Conservation (phyloP, 139 green algal genomes). For the Chlamydomonas eustigma region DNA sequence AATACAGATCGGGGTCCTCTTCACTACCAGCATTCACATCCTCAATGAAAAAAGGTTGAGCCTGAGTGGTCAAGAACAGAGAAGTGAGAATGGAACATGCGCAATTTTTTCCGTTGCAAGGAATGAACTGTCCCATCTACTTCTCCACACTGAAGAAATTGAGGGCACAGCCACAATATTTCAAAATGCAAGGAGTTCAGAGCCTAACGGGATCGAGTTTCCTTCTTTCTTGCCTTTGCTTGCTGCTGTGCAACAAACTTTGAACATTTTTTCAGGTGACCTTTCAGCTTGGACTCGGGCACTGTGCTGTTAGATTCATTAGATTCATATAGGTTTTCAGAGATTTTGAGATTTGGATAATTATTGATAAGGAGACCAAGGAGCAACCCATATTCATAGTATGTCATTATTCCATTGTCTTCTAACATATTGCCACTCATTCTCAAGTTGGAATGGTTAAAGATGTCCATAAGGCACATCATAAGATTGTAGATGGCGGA, state of each 20-base stretch:
- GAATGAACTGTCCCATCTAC: too few relatives aligned
- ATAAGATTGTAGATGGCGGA: background rate
- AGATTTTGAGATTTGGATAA: background rate
- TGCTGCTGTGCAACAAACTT: background rate
- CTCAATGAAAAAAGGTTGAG: slow-evolving; percentile 30
- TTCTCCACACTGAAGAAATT: background rate
- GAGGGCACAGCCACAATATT: background rate
- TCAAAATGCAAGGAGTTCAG: background rate
- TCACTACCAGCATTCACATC: slow-evolving; percentile 24
- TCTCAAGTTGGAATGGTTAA: too few relatives aligned
- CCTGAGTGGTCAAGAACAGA: slow-evolving; percentile 13
- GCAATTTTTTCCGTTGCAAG: too few relatives aligned
- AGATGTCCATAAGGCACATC: background rate
- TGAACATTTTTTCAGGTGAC: slow-evolving; percentile 15
- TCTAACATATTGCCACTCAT: too few relatives aligned
- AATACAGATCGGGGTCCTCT: slow-evolving; percentile 17
- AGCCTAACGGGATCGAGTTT: background rate
- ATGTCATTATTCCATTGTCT: too few relatives aligned
- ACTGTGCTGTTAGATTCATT: slow-evolving; percentile 10
- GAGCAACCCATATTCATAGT: background rate
- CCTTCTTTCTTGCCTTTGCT: background rate
- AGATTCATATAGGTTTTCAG: background rate
- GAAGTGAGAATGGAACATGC: too few relatives aligned
- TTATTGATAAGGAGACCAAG: background rate
- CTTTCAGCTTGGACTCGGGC: slow-evolving; percentile 7